Conservation (phyloP, 371 early-diverging fungal genomes). For the Mucor circinelloides region DNA sequence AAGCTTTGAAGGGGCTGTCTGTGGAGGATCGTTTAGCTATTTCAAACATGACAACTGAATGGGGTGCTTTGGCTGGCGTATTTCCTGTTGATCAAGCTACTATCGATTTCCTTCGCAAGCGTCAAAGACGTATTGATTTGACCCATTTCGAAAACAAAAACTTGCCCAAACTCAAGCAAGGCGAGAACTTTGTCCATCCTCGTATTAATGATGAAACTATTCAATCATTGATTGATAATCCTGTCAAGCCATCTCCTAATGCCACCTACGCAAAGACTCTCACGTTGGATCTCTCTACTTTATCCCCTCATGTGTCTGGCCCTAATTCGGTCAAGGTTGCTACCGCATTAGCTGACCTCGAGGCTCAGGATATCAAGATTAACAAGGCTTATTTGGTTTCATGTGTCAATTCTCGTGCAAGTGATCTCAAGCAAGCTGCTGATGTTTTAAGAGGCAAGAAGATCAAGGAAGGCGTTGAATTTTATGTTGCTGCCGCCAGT, state of each 20-base stretch:
- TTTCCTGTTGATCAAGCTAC: constrained; percentile 90
- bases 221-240: constrained; percentile 52
- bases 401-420: constrained; percentile 89
- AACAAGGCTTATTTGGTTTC: constrained; percentile 96
- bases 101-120: constrained; percentile 69
- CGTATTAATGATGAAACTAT: constrained; percentile 74
- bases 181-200: constrained; percentile 61
- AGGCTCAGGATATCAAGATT: constrained; percentile 71
- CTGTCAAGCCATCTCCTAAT: constrained; percentile 60
- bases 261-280: constrained; percentile 86
- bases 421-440: constrained; percentile 91
- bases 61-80: constrained; percentile 97
- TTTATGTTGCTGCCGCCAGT: constrained; percentile 94
- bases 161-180: constrained; percentile 35
- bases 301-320: constrained; percentile 89
- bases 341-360: constrained; percentile 76
- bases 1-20: constrained; percentile 65
- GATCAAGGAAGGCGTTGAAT: constrained; percentile 86
- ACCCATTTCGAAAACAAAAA: constrained; percentile 59
- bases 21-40: constrained; percentile 93
- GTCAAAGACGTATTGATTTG: constrained; percentile 61
- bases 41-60: constrained; percentile 98
- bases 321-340: constrained; percentile 94
- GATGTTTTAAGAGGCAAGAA: constrained; percentile 73
- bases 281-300: constrained; percentile 84